Evolutionary conservation across 208 protist genomes (phyloP).

Genomic region (Trypanosoma scelopori): DNA sequence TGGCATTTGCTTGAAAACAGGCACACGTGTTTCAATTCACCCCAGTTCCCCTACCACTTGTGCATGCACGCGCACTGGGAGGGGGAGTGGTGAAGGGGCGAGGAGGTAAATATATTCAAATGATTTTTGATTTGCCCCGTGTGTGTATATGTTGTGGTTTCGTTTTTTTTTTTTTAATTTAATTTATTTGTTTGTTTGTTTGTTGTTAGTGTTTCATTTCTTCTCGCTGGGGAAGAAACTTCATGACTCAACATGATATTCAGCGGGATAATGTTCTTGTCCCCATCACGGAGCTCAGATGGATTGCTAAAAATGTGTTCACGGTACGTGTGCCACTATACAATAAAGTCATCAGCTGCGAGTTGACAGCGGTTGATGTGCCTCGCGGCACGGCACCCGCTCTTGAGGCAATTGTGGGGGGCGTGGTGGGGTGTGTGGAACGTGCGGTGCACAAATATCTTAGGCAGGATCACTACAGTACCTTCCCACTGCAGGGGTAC

Average conservation of each 20-base stretch:
- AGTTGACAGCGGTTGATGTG: conserved; percentile 58
- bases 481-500: conserved; percentile 44
- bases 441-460: conserved; percentile 36
- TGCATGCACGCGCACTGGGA: too few species aligned
- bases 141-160: too few species aligned
- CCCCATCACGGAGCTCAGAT: conserved; percentile 34
- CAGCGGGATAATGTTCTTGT: conserved; percentile 33
- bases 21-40: too few species aligned
- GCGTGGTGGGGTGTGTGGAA: conserved; percentile 18
- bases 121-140: too few species aligned
- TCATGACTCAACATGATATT: not conserved
- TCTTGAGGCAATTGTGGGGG: conserved; percentile 16
- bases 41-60: too few species aligned
- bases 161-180: conserved; percentile 1
- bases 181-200: conserved; percentile 1
- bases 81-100: too few species aligned
- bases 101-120: too few species aligned
- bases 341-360: conserved; percentile 39
- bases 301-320: conserved; percentile 60
- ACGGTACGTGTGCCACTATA: conserved; percentile 34
- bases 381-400: conserved; percentile 28
- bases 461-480: conserved; percentile 44
- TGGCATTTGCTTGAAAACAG: too few species aligned
- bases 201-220: too few species aligned
- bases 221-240: not conserved